Percentiles rank a stretch among this genome's conserved stretches.
Evolutionary conservation across 495 filamentous ascomycete genomes (phyloP).

Genomic region (Neurospora cerealis): DNA sequence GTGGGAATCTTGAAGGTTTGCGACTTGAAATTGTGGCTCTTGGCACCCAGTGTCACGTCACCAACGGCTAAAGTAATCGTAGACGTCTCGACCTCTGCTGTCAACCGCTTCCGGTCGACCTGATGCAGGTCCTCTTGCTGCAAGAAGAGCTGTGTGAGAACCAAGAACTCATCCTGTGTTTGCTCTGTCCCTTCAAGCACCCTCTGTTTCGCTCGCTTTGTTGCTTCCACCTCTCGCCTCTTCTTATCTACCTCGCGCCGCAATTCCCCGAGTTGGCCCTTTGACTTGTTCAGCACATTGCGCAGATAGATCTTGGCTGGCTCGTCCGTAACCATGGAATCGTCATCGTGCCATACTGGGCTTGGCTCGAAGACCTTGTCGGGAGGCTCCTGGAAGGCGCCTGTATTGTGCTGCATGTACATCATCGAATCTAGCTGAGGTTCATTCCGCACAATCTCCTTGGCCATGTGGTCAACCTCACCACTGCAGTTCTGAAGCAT

Average conservation of each 20-base stretch:
- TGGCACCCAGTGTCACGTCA: conserved; percentile 81
- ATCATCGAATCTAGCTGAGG: conserved; percentile 90
- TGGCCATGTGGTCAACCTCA: conserved; percentile 57
- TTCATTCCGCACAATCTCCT: conserved; percentile 80
- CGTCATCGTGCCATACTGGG: conserved; percentile 95
- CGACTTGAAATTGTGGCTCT: conserved; percentile 91
- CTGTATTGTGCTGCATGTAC: conserved; percentile 88
- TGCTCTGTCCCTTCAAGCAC: conserved; percentile 76
- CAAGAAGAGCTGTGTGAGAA: conserved; percentile 65
- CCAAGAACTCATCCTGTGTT: conserved; percentile 62
- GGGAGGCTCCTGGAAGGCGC: conserved; percentile 66
- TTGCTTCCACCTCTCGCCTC: conserved; percentile 65
- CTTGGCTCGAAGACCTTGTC: conserved; percentile 88
- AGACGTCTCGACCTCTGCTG: conserved; percentile 82
- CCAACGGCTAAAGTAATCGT: conserved; percentile 81
- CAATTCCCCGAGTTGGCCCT: conserved; percentile 65
- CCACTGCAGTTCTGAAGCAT: conserved; percentile 61
- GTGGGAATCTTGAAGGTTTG: conserved; percentile 98
- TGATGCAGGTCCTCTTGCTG: conserved; percentile 79
- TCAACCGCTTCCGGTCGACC: conserved; percentile 73
- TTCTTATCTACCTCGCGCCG: conserved; percentile 77
- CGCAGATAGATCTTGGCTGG: conserved; percentile 79
- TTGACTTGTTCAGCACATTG: conserved; percentile 86
- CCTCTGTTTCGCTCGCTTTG: conserved; percentile 59
- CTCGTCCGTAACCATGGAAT: conserved; percentile 71